A percentile compares a stretch with the other conserved stretches of the same genome.
Conservation (phyloP, 495 filamentous ascomycete genomes). For the Penicillium daleae region DNA sequence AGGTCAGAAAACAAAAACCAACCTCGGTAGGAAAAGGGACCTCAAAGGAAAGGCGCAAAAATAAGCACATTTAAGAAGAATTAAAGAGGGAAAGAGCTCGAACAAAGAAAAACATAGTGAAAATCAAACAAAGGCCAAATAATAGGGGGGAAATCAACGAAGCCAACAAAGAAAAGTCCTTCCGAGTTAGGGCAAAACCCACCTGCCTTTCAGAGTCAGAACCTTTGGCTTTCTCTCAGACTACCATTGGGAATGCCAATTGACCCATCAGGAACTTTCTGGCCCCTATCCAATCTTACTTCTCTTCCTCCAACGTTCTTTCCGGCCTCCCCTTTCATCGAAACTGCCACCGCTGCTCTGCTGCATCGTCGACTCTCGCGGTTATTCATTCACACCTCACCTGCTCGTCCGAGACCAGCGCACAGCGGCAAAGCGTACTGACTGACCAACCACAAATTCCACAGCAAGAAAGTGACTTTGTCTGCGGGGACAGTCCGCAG, state of each 20-base stretch:
- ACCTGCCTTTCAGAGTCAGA: background rate
- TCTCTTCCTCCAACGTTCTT: background rate
- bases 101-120: background rate
- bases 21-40: background rate
- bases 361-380: background rate
- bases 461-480: constrained; percentile 10
- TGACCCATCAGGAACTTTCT: background rate
- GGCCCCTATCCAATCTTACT: background rate
- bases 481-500: constrained; percentile 7
- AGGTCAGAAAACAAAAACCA: background rate
- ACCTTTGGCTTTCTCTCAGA: background rate
- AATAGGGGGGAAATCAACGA: background rate
- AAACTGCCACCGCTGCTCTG: background rate
- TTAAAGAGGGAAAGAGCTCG: background rate
- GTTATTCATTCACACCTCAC: constrained; percentile 1
- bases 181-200: background rate
- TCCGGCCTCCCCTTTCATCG: background rate
- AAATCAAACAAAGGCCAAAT: too few relatives aligned
- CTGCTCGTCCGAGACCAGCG: background rate
- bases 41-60: background rate
- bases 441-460: constrained; percentile 16
- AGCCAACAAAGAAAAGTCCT: background rate
- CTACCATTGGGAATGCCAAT: background rate
- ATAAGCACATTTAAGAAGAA: background rate
- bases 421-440: constrained; percentile 11